These are phyloP conservation scores for Geotrichum cucujoidarum DNA, from an alignment of 1,139 yeast species.

Conservation along the genomic window DNA sequence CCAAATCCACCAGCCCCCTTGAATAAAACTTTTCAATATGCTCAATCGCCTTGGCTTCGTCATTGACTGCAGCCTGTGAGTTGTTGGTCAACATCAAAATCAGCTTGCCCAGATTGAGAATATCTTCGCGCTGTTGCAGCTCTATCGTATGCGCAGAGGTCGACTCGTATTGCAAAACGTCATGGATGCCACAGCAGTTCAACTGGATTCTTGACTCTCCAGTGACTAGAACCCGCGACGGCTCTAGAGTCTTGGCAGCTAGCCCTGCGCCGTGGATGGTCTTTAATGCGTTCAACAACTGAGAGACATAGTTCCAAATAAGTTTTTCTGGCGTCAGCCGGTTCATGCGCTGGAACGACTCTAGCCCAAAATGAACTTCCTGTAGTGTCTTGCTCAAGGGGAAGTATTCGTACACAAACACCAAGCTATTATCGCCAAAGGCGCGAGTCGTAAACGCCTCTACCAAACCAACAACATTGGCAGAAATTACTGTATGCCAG, in stretches of 20 bases:
- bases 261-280: constrained; percentile 59
- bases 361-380: constrained; percentile 49
- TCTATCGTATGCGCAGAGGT: constrained; percentile 34
- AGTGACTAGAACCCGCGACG: constrained; percentile 69
- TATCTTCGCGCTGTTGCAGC: constrained; percentile 49
- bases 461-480: constrained; percentile 61
- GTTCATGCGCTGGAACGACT: constrained; percentile 22
- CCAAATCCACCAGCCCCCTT: constrained; percentile 24
- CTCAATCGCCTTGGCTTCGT: constrained; percentile 24
- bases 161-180: constrained; percentile 49
- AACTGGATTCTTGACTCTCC: constrained; percentile 63
- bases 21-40: constrained; percentile 22
- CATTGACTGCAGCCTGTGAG: constrained; percentile 29
- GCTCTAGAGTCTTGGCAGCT: constrained; percentile 58
- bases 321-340: constrained; percentile 50
- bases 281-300: constrained; percentile 61
- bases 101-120: constrained; percentile 51
- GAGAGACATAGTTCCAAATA: constrained; percentile 73
- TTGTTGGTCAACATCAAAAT: constrained; percentile 51
- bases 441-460: constrained; percentile 88
- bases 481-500: constrained; percentile 43
- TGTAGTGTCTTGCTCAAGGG: constrained; percentile 58
- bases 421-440: constrained; percentile 65
- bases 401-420: constrained; percentile 61
- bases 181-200: constrained; percentile 67